Conservation (phyloP, 192 early-diverging fungal species). For the Allomyces macrogynus region DNA sequence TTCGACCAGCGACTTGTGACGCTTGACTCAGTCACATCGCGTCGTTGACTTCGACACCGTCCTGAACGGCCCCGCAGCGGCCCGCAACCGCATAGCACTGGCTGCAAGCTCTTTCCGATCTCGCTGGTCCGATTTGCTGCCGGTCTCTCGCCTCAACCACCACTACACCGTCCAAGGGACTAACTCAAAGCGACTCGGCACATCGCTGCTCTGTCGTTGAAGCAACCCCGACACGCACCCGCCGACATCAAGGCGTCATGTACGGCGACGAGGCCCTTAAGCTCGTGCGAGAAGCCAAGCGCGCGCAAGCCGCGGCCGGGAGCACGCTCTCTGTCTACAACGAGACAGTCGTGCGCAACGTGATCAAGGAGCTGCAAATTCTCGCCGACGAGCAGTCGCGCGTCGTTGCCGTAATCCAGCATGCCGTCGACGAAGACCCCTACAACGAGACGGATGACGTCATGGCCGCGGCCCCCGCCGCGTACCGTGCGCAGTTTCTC, state of each 20-base stretch:
- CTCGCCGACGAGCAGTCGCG: constrained; percentile 28
- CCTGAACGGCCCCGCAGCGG: no score
- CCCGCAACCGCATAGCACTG: no score
- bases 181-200: no score
- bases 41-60: no score
- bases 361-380: constrained; percentile 55
- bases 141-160: no score
- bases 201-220: no score
- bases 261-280: constrained; percentile 59
- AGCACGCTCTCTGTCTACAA: constrained; percentile 50
- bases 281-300: constrained; percentile 61
- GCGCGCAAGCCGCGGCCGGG: constrained; percentile 26
- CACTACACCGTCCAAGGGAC: no score
- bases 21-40: no score
- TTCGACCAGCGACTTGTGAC: no score
- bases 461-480: neutral
- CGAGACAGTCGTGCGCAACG: constrained; percentile 54
- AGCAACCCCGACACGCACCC: no score
- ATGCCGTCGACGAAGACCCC: neutral
- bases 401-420: constrained; percentile 10
- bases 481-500: constrained; percentile 11
- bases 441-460: constrained; percentile 8
- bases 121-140: no score
- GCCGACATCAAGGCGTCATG: constrained; percentile 11
- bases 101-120: no score